Percentiles rank a stretch among this genome's conserved stretches.
These are phyloP conservation scores for Leucocoprinus leucothites DNA, from an alignment of 768 basidiomycete genomes.

Conservation along the genomic window DNA sequence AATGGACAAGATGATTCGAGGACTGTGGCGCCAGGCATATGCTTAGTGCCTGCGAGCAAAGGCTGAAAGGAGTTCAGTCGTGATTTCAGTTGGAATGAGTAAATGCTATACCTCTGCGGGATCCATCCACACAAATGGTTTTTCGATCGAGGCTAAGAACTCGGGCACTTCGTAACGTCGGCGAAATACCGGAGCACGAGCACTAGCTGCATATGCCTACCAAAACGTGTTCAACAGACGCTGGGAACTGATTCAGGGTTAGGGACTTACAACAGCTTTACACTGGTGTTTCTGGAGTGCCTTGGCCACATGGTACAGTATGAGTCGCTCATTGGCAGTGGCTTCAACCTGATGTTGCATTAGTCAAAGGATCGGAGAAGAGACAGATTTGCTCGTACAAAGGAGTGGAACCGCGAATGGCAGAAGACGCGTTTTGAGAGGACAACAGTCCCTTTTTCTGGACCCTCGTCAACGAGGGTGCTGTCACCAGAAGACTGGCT, in stretches of 20 bases:
- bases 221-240: slow-evolving; percentile 10
- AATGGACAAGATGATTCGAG: slow-evolving; percentile 43
- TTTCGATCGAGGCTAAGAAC: slow-evolving; percentile 31
- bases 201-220: slow-evolving; percentile 40
- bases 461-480: neutral
- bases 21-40: slow-evolving; percentile 30
- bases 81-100: neutral
- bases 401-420: slow-evolving; percentile 25
- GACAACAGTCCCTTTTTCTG: neutral
- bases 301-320: slow-evolving; percentile 27
- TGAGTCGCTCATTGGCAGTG: slow-evolving; percentile 25
- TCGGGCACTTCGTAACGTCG: slow-evolving; percentile 34
- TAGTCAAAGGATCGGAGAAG: neutral
- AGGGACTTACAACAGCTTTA: slow-evolving; percentile 36
- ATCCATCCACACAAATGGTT: slow-evolving; percentile 46
- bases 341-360: slow-evolving; percentile 14
- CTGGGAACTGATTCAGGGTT: slow-evolving; percentile 7
- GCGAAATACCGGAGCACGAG: slow-evolving; percentile 32
- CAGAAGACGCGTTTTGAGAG: slow-evolving; percentile 25
- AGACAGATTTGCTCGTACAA: slow-evolving; percentile 17
- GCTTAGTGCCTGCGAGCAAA: slow-evolving; percentile 24
- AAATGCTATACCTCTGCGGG: slow-evolving; percentile 41
- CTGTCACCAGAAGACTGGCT: neutral
- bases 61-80: slow-evolving; percentile 22
- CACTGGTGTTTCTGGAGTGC: slow-evolving; percentile 33